Evolutionary conservation across 73 alveolate genomes (phyloP).

Genomic region (Stentor coeruleus): DNA sequence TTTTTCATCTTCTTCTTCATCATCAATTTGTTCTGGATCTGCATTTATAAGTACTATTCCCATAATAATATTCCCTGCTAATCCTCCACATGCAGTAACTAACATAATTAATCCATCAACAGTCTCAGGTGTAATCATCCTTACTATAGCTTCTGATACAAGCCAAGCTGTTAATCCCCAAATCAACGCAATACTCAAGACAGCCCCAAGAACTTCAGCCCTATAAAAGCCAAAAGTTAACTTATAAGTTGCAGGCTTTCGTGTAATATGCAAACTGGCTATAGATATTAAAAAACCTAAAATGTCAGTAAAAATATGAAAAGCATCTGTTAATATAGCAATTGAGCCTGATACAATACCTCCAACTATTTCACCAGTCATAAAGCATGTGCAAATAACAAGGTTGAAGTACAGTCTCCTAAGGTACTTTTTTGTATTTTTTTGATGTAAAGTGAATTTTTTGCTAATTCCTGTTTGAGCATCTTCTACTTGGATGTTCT

Average conservation of each 20-base stretch:
- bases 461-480: too few relatives aligned
- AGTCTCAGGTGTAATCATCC: conserved; percentile 56
- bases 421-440: too few relatives aligned
- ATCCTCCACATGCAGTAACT: conserved; percentile 80
- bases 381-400: conserved; percentile 35
- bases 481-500: too few relatives aligned
- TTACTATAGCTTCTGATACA: conserved; percentile 79
- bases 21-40: conserved; percentile 30
- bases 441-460: too few relatives aligned
- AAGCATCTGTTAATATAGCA: conserved; percentile 97
- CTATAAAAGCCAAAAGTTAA: conserved; percentile 85
- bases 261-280: conserved; percentile 62
- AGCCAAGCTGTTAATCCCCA: conserved; percentile 89
- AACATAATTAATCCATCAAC: conserved; percentile 77
- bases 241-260: conserved; percentile 71
- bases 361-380: conserved; percentile 74
- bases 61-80: conserved; percentile 78
- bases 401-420: not conserved
- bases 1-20: conserved; percentile 7
- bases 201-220: conserved; percentile 92
- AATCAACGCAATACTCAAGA: conserved; percentile 73
- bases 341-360: conserved; percentile 84
- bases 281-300: conserved; percentile 89
- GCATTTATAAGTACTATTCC: conserved; percentile 48
- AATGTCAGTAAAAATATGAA: conserved; percentile 92